A percentile compares a stretch with the other conserved stretches of the same genome.
Evolutionary conservation across 139 green algal species (phyloP).

Genomic region (Coelastrella sp.): DNA sequence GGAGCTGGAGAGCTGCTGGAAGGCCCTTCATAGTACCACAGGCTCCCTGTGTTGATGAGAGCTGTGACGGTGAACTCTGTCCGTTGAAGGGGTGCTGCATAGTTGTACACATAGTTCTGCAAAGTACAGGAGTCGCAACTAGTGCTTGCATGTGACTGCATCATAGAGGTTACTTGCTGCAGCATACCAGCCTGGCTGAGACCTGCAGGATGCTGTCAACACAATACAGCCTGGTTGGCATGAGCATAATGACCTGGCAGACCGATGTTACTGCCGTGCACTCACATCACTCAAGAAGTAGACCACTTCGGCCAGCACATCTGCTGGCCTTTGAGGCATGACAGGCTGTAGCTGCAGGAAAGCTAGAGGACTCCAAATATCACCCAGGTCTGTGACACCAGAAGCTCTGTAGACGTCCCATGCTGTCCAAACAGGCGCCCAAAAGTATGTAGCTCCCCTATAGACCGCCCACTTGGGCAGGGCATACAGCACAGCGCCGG

Average conservation of each 20-base stretch:
- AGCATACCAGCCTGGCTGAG: no score
- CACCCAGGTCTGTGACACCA: background rate
- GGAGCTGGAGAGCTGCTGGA: background rate
- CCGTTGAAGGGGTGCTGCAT: background rate
- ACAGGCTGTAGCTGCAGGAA: conserved; percentile 51
- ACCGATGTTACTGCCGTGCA: no score
- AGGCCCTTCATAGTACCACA: conserved; percentile 43
- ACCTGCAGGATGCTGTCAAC: no score
- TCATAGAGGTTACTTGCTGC: no score
- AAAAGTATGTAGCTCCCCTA: conserved; percentile 36
- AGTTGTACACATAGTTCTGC: background rate
- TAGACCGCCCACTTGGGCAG: conserved; percentile 52
- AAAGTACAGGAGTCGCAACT: no score
- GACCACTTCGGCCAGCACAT: conserved; percentile 24
- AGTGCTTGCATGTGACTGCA: no score
- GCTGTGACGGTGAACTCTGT: background rate
- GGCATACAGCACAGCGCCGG: background rate
- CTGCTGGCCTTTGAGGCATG: conserved; percentile 24
- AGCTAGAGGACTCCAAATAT: background rate
- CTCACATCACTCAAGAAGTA: conserved; percentile 49
- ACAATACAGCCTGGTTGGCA: no score
- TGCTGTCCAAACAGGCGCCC: conserved; percentile 33
- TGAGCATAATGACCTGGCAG: no score
- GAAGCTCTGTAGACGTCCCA: conserved; percentile 14
- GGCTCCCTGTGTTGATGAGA: conserved; percentile 49